Evolutionary conservation across 495 filamentous ascomycete species (phyloP).

Genomic region (Podospora didyma): DNA sequence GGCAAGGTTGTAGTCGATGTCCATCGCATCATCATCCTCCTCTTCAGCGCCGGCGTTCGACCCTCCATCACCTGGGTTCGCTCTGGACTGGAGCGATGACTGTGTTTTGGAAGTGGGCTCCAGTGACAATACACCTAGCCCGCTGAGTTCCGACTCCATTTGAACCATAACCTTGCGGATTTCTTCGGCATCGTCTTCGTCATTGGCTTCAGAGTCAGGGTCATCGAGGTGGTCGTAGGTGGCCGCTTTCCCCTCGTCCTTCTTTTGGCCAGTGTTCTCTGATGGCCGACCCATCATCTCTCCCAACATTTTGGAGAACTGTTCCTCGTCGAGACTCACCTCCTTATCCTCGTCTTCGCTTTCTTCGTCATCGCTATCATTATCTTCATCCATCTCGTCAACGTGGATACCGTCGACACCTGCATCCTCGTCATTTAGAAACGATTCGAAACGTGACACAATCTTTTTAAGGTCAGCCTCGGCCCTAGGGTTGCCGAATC

Average conservation of each 20-base stretch:
- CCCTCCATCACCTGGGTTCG: constrained; percentile 2
- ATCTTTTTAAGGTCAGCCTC: constrained; percentile 86
- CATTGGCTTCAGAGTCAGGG: constrained; percentile 5
- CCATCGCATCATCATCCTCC: constrained; percentile 52
- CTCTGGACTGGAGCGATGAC: constrained; percentile 1
- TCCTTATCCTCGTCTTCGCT: constrained; percentile 65
- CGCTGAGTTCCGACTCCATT: constrained; percentile 79
- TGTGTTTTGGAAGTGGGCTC: constrained; percentile 32
- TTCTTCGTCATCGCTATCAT: constrained; percentile 38
- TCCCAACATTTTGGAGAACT: constrained; percentile 83
- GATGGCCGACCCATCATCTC: constrained; percentile 87
- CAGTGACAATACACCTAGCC: constrained; percentile 68
- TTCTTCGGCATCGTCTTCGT: constrained; percentile 60
- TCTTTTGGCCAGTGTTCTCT: constrained; percentile 18
- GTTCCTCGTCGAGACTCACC: constrained; percentile 76
- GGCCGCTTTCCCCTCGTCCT: constrained; percentile 8
- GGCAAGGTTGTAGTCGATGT: constrained; percentile 82
- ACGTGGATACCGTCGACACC: constrained; percentile 74
- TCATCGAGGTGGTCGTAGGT: background rate
- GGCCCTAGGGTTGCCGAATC: constrained; percentile 73
- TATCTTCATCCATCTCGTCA: constrained; percentile 70
- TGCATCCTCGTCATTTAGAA: constrained; percentile 81
- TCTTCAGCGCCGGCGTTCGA: constrained; percentile 16
- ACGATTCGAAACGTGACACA: constrained; percentile 87
- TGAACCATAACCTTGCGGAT: constrained; percentile 67